These are phyloP conservation scores for Mimosa bimucronata DNA, from an alignment of 306 rosid genomes.

Conservation along the genomic window DNA sequence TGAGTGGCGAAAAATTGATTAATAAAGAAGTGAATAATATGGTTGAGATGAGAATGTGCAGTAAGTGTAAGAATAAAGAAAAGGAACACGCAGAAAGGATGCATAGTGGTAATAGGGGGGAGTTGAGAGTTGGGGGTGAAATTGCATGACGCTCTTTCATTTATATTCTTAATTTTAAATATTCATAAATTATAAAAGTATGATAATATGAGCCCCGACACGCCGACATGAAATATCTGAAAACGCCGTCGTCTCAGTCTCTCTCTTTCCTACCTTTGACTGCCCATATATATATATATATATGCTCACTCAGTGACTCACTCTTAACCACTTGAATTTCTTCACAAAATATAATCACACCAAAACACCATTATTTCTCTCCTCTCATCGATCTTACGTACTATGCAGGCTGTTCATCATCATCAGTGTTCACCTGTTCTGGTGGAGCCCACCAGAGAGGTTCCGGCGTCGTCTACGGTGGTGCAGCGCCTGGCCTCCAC, in stretches of 20 bases:
- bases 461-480: background rate
- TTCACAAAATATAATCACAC: too few species aligned
- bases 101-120: background rate
- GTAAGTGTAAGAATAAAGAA: background rate
- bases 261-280: background rate
- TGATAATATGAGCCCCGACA: constrained; percentile 31
- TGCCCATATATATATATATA: too few species aligned
- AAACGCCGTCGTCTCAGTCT: constrained; percentile 39
- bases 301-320: too few species aligned
- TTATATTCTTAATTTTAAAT: too few species aligned
- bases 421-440: constrained; percentile 22
- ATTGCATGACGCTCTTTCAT: constrained; percentile 19
- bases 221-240: constrained; percentile 35
- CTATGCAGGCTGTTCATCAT: constrained; percentile 44
- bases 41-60: too few species aligned
- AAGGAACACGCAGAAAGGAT: background rate
- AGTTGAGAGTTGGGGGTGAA: background rate
- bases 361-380: too few species aligned
- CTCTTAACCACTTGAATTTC: too few species aligned
- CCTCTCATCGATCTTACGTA: too few species aligned
- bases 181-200: too few species aligned
- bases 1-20: too few species aligned
- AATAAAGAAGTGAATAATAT: too few species aligned
- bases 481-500: constrained; percentile 55
- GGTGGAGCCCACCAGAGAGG: constrained; percentile 15